Conservation (phyloP, 2,329 filamentous ascomycete species). For the Aspergillus viridinutans region DNA sequence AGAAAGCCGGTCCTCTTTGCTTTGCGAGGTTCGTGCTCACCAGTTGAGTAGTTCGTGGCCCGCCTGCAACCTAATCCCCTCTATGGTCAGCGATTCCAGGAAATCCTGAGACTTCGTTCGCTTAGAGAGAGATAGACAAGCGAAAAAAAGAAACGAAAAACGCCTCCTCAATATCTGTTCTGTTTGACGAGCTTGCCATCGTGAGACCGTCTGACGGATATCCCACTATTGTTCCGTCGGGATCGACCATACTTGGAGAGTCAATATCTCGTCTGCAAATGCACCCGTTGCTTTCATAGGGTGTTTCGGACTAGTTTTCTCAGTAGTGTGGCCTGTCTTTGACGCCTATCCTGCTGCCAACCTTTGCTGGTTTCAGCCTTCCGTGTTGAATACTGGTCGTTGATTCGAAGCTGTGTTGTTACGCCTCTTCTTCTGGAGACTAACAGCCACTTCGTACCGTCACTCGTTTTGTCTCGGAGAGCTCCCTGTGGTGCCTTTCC, state of each 20-base stretch:
- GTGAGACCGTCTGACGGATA: slow-evolving; percentile 14
- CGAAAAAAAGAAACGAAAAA: slow-evolving; percentile 19
- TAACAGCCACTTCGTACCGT: slow-evolving; percentile 34
- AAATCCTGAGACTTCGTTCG: slow-evolving; percentile 15
- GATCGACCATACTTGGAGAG: slow-evolving; percentile 5
- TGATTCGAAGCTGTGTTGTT: slow-evolving; percentile 32
- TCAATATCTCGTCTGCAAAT: slow-evolving; percentile 12
- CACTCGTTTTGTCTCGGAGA: slow-evolving; percentile 45
- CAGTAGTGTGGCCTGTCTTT: slow-evolving; percentile 20
- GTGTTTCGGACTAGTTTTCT: slow-evolving; percentile 17
- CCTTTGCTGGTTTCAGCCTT: slow-evolving; percentile 26
- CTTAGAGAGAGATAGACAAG: slow-evolving; percentile 7
- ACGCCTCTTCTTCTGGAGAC: slow-evolving; percentile 27
- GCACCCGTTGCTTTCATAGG: slow-evolving; percentile 16
- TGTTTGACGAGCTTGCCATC: slow-evolving; percentile 8
- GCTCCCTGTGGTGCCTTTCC: slow-evolving; percentile 28
- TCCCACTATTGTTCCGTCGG: slow-evolving; percentile 9
- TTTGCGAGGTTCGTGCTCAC: slow-evolving; percentile 34
- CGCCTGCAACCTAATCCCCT: slow-evolving; percentile 28
- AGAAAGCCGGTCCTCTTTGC: slow-evolving; percentile 21
- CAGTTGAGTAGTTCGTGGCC: slow-evolving; percentile 35
- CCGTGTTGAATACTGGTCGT: slow-evolving; percentile 26
- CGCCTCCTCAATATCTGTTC: slow-evolving; percentile 20
- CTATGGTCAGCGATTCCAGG: slow-evolving; percentile 29
- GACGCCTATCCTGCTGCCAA: slow-evolving; percentile 27